Percentiles rank a stretch among this genome's conserved stretches.
Conservation (phyloP, 2,329 filamentous ascomycete species). For the Septoria petroselini region DNA sequence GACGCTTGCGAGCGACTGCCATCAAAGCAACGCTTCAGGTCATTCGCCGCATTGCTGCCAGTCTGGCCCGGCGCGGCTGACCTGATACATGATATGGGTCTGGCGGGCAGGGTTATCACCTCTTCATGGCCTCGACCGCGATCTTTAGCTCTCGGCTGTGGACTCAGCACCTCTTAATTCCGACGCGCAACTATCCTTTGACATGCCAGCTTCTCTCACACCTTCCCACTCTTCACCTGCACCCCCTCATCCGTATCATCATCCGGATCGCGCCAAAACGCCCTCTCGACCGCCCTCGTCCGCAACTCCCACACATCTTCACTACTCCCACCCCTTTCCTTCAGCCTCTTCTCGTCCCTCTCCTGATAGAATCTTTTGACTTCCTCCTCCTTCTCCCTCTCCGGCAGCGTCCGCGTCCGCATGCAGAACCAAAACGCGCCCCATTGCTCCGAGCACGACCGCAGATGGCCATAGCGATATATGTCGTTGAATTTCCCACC, state of each 20-base stretch:
- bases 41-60: too few species aligned
- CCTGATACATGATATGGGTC: too few species aligned
- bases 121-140: too few species aligned
- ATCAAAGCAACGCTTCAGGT: too few species aligned
- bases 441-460: conserved; percentile 80
- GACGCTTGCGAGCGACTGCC: too few species aligned
- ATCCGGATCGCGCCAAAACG: conserved; percentile 42
- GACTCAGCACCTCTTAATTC: too few species aligned
- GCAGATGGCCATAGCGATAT: conserved; percentile 78
- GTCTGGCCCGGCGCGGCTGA: too few species aligned
- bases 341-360: conserved; percentile 15
- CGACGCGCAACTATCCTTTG: too few species aligned
- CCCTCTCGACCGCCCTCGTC: conserved; percentile 56
- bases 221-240: conserved; percentile 9
- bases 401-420: conserved; percentile 66
- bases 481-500: conserved; percentile 89
- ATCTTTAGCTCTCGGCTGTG: too few species aligned
- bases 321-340: conserved; percentile 67
- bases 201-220: not conserved
- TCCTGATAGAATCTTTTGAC: conserved; percentile 53
- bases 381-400: conserved; percentile 56
- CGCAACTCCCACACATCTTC: conserved; percentile 88
- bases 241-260: conserved; percentile 21
- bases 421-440: conserved; percentile 98
- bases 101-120: too few species aligned